These are phyloP conservation scores for Suillus placidus DNA, from an alignment of 768 basidiomycete species.

Conservation along the genomic window DNA sequence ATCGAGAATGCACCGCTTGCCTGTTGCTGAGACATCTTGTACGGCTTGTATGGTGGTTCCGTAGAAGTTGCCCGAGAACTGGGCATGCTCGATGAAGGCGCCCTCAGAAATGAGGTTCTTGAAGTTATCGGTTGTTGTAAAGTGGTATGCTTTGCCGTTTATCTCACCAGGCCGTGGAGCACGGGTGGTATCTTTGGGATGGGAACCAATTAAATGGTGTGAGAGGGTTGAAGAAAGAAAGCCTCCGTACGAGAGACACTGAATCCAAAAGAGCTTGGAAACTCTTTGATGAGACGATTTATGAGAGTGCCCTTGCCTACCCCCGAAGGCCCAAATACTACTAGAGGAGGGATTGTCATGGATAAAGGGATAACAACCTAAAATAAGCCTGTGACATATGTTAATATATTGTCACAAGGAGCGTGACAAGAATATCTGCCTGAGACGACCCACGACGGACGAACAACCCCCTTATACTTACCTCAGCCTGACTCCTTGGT, in stretches of 20 bases:
- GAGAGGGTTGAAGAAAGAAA: constrained; percentile 15
- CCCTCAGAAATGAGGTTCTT: constrained; percentile 62
- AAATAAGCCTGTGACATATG: not conserved
- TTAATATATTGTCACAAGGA: not conserved
- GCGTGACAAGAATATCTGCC: constrained; percentile 8
- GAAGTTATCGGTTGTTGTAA: constrained; percentile 74
- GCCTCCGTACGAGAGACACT: constrained; percentile 80
- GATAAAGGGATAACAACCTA: not conserved
- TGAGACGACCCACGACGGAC: not conserved
- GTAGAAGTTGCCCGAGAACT: constrained; percentile 91
- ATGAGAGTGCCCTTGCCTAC: constrained; percentile 95
- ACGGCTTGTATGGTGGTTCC: constrained; percentile 89
- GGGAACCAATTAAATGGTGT: not conserved
- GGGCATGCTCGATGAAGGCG: constrained; percentile 92
- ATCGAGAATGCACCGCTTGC: constrained; percentile 88
- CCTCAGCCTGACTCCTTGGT: not conserved
- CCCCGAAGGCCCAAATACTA: constrained; percentile 90
- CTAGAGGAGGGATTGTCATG: constrained; percentile 54
- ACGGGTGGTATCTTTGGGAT: constrained; percentile 80
- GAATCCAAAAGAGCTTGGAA: constrained; percentile 88
- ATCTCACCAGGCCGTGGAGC: constrained; percentile 78
- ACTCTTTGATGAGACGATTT: constrained; percentile 74
- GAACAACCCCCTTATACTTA: not conserved
- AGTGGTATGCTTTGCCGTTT: constrained; percentile 87
- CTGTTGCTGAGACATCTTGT: constrained; percentile 61